Evolutionary conservation across 1,284 basidiomycete species (phyloP).

Genomic region (Irpex rosettiformis): DNA sequence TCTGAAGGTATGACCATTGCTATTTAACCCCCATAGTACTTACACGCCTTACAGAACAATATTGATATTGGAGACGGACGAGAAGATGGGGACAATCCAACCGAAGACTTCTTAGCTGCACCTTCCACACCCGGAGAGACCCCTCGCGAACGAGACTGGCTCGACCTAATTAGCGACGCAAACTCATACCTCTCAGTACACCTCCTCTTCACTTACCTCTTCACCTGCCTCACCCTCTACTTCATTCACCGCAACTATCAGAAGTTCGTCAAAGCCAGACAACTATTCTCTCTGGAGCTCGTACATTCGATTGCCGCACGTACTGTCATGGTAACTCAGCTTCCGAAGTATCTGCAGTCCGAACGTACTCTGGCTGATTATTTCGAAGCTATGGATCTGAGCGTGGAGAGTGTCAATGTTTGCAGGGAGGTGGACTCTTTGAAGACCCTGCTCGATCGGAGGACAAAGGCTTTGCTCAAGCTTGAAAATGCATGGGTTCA

Average conservation of each 20-base stretch:
- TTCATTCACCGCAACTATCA: conserved; percentile 89
- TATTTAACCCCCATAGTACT: too few relatives aligned
- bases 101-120: conserved; percentile 16
- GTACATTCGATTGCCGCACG: conserved; percentile 93
- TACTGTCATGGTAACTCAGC: conserved; percentile 84
- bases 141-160: conserved; percentile 57
- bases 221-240: conserved; percentile 82
- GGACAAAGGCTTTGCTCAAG: conserved; percentile 75
- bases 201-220: conserved; percentile 90
- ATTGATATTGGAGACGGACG: conserved; percentile 63
- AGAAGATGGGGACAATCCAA: conserved; percentile 45
- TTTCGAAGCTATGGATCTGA: conserved; percentile 81
- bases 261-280: conserved; percentile 87
- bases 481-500: conserved; percentile 85
- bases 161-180: conserved; percentile 83
- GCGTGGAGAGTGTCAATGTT: conserved; percentile 88
- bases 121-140: conserved; percentile 13
- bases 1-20: conserved; percentile 71
- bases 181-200: conserved; percentile 85
- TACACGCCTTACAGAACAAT: conserved; percentile 53
- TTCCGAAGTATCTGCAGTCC: conserved; percentile 80
- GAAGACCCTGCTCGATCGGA: conserved; percentile 67
- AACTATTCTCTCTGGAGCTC: conserved; percentile 90
- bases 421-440: conserved; percentile 81
- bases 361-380: conserved; percentile 89